Conservation (phyloP, 202 grass and related monocot species). For the Eragrostis tef region DNA sequence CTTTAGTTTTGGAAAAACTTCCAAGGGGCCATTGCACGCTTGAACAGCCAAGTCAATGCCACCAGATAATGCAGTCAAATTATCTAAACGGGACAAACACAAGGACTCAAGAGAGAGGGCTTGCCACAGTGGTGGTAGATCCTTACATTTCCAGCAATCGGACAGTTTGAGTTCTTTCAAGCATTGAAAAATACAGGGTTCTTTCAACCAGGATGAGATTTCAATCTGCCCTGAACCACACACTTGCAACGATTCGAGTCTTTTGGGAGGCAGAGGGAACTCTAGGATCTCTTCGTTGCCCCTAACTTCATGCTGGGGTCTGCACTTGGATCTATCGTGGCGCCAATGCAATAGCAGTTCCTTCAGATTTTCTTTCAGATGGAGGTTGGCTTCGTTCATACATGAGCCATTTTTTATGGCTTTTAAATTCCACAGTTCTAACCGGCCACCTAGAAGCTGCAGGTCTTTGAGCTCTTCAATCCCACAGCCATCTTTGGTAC, state of each 20-base stretch:
- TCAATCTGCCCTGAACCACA: neutral
- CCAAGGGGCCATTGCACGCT: neutral
- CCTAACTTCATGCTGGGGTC: neutral
- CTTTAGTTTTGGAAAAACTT: slow-evolving; percentile 5
- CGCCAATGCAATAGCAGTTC: neutral
- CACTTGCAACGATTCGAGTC: neutral
- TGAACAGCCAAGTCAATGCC: neutral
- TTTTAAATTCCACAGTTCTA: slow-evolving; percentile 46
- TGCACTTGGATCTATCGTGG: rapidly evolving
- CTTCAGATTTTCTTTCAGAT: neutral
- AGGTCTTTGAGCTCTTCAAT: slow-evolving; percentile 49
- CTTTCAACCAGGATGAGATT: slow-evolving; percentile 25
- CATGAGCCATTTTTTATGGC: slow-evolving; percentile 24
- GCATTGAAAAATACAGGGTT: neutral
- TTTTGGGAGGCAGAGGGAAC: neutral
- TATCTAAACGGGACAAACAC: rapidly evolving
- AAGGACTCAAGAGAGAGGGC: neutral
- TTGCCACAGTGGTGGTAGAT: neutral
- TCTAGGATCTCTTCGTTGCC: slow-evolving; percentile 4
- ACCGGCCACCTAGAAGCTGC: neutral
- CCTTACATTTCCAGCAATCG: slow-evolving; percentile 5
- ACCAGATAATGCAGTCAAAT: neutral
- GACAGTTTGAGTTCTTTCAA: neutral
- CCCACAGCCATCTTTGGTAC: slow-evolving; percentile 1
- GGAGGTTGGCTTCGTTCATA: slow-evolving; percentile 26